Percentiles rank a stretch among this genome's conserved stretches.
Conservation (phyloP, 2,329 filamentous ascomycete genomes). For the Calonectria crousiana region DNA sequence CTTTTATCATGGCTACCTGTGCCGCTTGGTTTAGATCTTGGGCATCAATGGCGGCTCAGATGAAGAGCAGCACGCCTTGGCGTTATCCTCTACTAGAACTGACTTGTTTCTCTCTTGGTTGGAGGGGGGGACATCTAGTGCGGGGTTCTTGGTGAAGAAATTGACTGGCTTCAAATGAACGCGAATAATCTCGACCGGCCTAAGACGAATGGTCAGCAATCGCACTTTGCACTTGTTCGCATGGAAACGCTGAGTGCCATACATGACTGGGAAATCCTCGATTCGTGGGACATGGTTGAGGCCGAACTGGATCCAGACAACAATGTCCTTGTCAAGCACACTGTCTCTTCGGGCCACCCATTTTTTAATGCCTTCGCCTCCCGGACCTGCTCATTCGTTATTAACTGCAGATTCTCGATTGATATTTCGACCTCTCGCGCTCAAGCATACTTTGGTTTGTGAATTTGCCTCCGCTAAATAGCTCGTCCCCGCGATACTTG, state of each 20-base stretch:
- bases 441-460: slow-evolving; percentile 52
- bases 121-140: slow-evolving; percentile 47
- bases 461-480: slow-evolving; percentile 69
- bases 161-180: slow-evolving; percentile 62
- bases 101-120: slow-evolving; percentile 27
- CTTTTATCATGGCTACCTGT: too few relatives aligned
- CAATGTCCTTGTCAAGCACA: slow-evolving; percentile 67
- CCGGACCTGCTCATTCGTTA: background rate
- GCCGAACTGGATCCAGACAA: slow-evolving; percentile 67
- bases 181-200: slow-evolving; percentile 65
- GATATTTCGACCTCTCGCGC: too few relatives aligned
- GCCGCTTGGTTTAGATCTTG: background rate
- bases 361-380: slow-evolving; percentile 32
- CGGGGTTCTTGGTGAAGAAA: slow-evolving; percentile 65
- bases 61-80: background rate
- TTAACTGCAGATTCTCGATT: background rate
- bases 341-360: slow-evolving; percentile 63
- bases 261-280: slow-evolving; percentile 71
- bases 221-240: too few relatives aligned
- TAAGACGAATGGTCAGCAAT: background rate
- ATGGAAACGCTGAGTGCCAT: background rate
- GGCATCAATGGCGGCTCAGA: background rate
- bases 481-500: slow-evolving; percentile 66
- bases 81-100: background rate
- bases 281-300: slow-evolving; percentile 67